These are phyloP conservation scores for Arabidopsis suecica DNA, from an alignment of 345 rosid genomes.

Conservation along the genomic window DNA sequence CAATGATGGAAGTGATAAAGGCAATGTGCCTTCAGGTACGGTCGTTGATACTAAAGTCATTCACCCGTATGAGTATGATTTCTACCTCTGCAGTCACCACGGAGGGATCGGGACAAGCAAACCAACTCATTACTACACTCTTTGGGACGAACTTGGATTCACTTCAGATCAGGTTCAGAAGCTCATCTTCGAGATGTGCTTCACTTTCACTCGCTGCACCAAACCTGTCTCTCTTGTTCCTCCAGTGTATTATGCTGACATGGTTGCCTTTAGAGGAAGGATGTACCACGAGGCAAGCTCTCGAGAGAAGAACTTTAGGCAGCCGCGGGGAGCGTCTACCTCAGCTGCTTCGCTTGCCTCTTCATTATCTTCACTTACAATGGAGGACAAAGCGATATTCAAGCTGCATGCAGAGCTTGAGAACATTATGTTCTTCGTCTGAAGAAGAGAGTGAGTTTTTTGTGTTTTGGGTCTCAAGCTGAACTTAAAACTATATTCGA, in stretches of 20 bases:
- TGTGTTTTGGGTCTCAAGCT: conserved; percentile 46
- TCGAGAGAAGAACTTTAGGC: conserved; percentile 13
- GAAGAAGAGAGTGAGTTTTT: conserved; percentile 44
- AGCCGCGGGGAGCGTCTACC: conserved; percentile 45
- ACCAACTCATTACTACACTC: conserved; percentile 77
- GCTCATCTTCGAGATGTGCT: conserved; percentile 79
- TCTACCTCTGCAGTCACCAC: conserved; percentile 79
- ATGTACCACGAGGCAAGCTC: conserved; percentile 67
- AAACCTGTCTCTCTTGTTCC: conserved; percentile 84
- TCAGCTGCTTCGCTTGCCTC: conserved; percentile 53
- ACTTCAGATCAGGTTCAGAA: conserved; percentile 69
- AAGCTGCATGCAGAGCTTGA: conserved; percentile 68
- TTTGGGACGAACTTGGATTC: conserved; percentile 77
- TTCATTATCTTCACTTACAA: conserved; percentile 47
- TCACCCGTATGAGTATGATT: conserved; percentile 80
- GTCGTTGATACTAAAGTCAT: conserved; percentile 74
- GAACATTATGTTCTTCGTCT: conserved; percentile 75
- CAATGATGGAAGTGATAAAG: conserved; percentile 52
- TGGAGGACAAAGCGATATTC: conserved; percentile 52
- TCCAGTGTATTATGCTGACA: conserved; percentile 84
- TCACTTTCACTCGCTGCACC: conserved; percentile 87
- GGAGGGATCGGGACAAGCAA: conserved; percentile 88
- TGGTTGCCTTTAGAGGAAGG: conserved; percentile 81
- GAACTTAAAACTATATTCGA: conserved; percentile 11
- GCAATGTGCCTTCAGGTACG: conserved; percentile 77